Evolutionary conservation across 768 basidiomycete species (phyloP).

Genomic region (Dioszegia aurantiaca): DNA sequence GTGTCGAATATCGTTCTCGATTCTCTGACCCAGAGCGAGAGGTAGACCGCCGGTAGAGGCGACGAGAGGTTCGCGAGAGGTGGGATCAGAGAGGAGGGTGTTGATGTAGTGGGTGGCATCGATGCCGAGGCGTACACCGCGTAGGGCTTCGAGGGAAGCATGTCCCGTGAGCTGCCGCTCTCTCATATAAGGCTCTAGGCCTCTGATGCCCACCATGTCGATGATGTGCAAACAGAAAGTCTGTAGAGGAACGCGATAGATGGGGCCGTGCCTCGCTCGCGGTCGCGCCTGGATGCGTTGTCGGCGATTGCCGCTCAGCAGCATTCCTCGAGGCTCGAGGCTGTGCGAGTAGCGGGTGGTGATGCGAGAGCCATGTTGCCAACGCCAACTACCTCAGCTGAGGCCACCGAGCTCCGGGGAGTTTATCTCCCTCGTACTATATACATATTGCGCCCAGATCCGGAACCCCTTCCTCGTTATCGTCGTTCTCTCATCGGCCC

Average conservation of each 20-base stretch:
- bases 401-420: too few species aligned
- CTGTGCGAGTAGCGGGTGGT: too few species aligned
- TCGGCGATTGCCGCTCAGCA: too few species aligned
- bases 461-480: too few species aligned
- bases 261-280: not conserved
- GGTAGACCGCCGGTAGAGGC: slow-evolving; percentile 94
- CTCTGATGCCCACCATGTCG: slow-evolving; percentile 40
- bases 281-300: not conserved
- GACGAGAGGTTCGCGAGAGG: slow-evolving; percentile 81
- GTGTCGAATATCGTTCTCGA: slow-evolving; percentile 84
- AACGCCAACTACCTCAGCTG: too few species aligned
- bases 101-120: slow-evolving; percentile 90
- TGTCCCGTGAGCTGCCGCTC: slow-evolving; percentile 87
- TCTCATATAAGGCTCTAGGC: slow-evolving; percentile 61
- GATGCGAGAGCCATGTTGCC: too few species aligned
- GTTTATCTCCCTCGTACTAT: too few species aligned
- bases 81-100: slow-evolving; percentile 63
- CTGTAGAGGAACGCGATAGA: not conserved
- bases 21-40: slow-evolving; percentile 67
- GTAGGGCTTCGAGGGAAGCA: slow-evolving; percentile 72
- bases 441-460: too few species aligned
- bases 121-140: slow-evolving; percentile 92
- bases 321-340: too few species aligned
- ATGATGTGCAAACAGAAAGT: not conserved
- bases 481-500: too few species aligned